Base-by-base conservation (phyloP, 2,329 filamentous ascomycete species). In the Fusarium succisae region DNA sequence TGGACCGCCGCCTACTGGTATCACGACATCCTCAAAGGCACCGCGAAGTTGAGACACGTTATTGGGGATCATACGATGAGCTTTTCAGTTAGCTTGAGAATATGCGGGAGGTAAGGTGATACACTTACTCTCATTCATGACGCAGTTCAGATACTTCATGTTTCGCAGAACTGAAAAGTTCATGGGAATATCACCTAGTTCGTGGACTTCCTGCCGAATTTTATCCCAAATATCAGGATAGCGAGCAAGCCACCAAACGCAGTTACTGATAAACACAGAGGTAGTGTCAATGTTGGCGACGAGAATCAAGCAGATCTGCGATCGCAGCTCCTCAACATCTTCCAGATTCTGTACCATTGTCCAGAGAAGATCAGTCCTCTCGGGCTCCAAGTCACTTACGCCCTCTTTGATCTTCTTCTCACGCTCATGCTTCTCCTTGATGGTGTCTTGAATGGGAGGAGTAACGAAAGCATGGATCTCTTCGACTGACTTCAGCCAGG, bases 81-180 rank as follows among this genome's bases (percentile, higher is more conserved):
- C 48, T 61, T 9, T 9, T 1, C 0, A 6, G 17, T 61, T 37
- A 61, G 22, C 15, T 2, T 2, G 6, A 4, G 43, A 44, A 18
- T 7, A 18, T 13, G 10, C 2, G 15, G 43, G n/a, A n/a, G 5
- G 9, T 1, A 5, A 24, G 17, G 8, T 4, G 12, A 20, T 26
- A 6, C 2, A 47, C 44, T 37, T 20, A 61, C 58, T 61, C 38
- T 55, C 45, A 24, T 60, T 60, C 45, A 60, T 60, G n/a, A 54
- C 57, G 3, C 57, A 53, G n/a, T 60, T 54, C 6, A 61, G 3
- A 37, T 61, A 61, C 28, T 55, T 61, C 58, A 61, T 61, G 18
- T 61, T 61, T 55, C 58, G 58, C 1, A 61, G 3, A 8, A 61
- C 28, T 6, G 58, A 61, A 8, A 61, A 61, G 38, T 35, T 54